phyloP scores from a whole-genome alignment of 768 basidiomycete species.

The Macrocybe gigantea region DNA sequence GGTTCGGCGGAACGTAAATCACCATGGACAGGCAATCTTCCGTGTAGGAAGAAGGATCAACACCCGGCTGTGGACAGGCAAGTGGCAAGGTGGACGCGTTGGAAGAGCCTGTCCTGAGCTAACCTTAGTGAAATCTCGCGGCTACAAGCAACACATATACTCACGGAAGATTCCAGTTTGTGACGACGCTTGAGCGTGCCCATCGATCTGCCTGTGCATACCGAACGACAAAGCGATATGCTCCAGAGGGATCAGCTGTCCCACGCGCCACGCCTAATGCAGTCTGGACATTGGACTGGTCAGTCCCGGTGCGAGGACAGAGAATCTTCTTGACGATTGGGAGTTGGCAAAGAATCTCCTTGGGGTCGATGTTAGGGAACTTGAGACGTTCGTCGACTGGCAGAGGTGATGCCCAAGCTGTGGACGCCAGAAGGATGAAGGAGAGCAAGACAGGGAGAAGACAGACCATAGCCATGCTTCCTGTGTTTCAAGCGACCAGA shows the following conservation, averaged over 20 bases:
- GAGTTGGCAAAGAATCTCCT: conserved; percentile 40
- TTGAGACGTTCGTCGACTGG: conserved; percentile 12
- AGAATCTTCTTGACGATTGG: conserved; percentile 35
- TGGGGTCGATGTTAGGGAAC: conserved; percentile 30
- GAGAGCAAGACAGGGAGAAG: conserved; percentile 24
- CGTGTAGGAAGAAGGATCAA: conserved; percentile 41
- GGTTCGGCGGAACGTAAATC: conserved; percentile 56
- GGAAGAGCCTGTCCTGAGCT: conserved; percentile 40
- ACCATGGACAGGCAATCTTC: conserved; percentile 85
- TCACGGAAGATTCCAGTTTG: conserved; percentile 61
- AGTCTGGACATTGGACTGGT: conserved; percentile 29
- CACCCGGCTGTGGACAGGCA: conserved; percentile 62
- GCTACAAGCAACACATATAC: conserved; percentile 16
- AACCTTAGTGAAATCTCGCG: conserved; percentile 1
- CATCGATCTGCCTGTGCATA: conserved; percentile 64
- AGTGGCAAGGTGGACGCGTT: conserved; percentile 55
- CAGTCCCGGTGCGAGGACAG: conserved; percentile 32
- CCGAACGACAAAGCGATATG: conserved; percentile 54
- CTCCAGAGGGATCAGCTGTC: conserved; percentile 39
- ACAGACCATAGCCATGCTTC: conserved; percentile 23
- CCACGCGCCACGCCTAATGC: conserved; percentile 55
- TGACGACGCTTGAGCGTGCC: conserved; percentile 46
- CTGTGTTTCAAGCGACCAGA: too few relatives aligned
- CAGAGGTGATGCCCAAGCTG: conserved; percentile 22
- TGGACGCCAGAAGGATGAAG: conserved; percentile 21